Evolutionary conservation across 768 basidiomycete species (phyloP).

Genomic region (Trametes cingulata): DNA sequence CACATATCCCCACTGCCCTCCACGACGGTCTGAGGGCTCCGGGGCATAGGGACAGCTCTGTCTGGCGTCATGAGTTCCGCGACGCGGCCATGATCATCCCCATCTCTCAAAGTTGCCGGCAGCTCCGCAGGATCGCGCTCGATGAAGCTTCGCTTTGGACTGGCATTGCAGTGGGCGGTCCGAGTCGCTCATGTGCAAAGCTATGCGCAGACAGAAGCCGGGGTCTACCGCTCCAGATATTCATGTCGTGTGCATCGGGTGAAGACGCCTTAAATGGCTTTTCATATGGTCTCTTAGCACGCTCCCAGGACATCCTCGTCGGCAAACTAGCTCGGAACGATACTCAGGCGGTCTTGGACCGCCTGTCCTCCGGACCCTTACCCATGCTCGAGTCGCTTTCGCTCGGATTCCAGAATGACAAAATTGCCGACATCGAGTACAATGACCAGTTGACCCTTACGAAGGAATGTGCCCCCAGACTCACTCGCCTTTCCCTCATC

Average conservation of each 20-base stretch:
- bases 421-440: not conserved
- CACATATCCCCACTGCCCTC: not conserved
- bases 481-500: not conserved
- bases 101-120: not conserved
- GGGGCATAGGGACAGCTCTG: not conserved
- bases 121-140: not conserved
- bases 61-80: not conserved
- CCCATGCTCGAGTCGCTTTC: not conserved
- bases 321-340: not conserved
- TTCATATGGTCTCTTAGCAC: no score
- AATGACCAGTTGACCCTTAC: no score
- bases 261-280: not conserved
- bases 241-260: not conserved
- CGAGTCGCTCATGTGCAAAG: no score
- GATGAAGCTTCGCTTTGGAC: not conserved
- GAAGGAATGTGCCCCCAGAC: not conserved
- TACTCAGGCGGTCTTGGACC: not conserved
- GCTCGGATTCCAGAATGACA: not conserved
- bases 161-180: not conserved
- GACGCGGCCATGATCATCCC: not conserved
- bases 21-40: not conserved
- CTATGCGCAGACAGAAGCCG: not conserved
- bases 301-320: not conserved
- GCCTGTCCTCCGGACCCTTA: not conserved
- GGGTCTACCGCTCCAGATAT: not conserved